Conservation (phyloP, 805 yeast species). For the Sugiyamaella americana region DNA sequence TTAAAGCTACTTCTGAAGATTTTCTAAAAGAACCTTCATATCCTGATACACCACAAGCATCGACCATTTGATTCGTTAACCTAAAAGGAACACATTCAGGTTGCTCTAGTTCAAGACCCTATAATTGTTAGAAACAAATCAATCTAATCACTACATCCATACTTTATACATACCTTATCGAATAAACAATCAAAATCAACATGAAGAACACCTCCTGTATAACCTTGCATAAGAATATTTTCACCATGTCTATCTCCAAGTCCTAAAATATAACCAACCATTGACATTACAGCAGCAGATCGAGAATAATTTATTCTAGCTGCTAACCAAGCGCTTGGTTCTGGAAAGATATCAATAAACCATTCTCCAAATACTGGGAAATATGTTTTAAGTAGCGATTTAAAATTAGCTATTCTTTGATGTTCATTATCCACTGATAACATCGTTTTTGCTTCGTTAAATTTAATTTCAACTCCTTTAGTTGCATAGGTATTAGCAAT, state of each 20-base stretch:
- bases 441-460: constrained; percentile 23
- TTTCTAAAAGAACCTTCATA: constrained; percentile 85
- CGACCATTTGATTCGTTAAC: constrained; percentile 78
- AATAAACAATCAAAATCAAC: constrained; percentile 96
- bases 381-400: constrained; percentile 32
- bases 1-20: constrained; percentile 77
- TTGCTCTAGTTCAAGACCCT: constrained; percentile 51
- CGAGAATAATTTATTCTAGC: constrained; percentile 70
- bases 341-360: constrained; percentile 85
- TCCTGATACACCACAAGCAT: constrained; percentile 83
- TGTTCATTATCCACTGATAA: constrained; percentile 23
- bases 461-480: constrained; percentile 30
- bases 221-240: constrained; percentile 68
- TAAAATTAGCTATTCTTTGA: constrained; percentile 36
- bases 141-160: neutral
- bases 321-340: constrained; percentile 80
- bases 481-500: constrained; percentile 41
- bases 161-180: constrained; percentile 51
- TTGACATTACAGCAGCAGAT: constrained; percentile 92
- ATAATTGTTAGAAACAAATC: neutral
- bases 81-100: constrained; percentile 97
- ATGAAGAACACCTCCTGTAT: constrained; percentile 75
- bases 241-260: constrained; percentile 97
- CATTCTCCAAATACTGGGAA: constrained; percentile 64
- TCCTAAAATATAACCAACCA: constrained; percentile 85